Evolutionary conservation across 73 alveolate genomes (phyloP).

Genomic region (Paramecium caudatum): DNA sequence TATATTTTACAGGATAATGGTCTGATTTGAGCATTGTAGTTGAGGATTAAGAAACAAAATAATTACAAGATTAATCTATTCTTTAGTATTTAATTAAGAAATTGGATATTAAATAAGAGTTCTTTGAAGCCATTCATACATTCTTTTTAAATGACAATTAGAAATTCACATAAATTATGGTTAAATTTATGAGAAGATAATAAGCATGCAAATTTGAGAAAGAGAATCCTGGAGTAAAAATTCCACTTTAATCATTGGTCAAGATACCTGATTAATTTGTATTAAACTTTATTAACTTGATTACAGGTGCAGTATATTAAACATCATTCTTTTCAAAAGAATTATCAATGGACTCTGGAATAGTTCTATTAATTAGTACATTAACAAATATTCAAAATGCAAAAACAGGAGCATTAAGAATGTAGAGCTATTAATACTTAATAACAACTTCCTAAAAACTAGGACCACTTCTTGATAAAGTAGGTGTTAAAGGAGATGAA

Average conservation of each 20-base stretch:
- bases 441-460: background rate
- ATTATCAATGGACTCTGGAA: conserved; percentile 17
- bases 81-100: conserved; percentile 17
- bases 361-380: conserved; percentile 18
- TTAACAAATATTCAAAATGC: conserved; percentile 6
- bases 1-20: conserved; percentile 49
- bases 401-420: background rate
- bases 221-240: conserved; percentile 59
- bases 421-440: background rate
- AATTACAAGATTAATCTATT: background rate
- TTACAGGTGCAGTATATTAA: conserved; percentile 36
- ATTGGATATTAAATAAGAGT: conserved; percentile 41
- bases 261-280: conserved; percentile 64
- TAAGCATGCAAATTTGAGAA: conserved; percentile 62
- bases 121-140: conserved; percentile 61
- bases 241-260: conserved; percentile 47
- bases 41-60: conserved; percentile 1
- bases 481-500: conserved; percentile 54
- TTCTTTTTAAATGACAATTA: conserved; percentile 58
- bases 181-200: conserved; percentile 65
- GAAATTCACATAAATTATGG: conserved; percentile 62
- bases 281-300: conserved; percentile 33
- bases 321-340: conserved; percentile 60
- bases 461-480: conserved; percentile 52
- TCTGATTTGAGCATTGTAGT: background rate